These are phyloP conservation scores for Oxalis stricta DNA, from an alignment of 441 rosid genomes.

Conservation along the genomic window DNA sequence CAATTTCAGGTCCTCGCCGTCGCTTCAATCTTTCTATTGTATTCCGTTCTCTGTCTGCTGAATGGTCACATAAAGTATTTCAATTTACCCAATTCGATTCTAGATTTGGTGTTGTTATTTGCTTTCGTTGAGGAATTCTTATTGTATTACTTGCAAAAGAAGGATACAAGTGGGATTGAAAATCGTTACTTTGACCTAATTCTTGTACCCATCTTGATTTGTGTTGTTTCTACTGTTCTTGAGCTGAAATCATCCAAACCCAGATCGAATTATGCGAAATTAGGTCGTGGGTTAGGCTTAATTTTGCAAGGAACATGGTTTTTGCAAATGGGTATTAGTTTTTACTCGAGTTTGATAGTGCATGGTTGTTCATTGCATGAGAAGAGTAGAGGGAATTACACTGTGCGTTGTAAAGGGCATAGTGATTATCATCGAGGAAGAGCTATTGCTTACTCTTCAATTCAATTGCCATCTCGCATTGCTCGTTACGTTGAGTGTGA, in stretches of 20 bases:
- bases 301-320: slow-evolving; percentile 84
- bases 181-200: slow-evolving; percentile 43
- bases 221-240: slow-evolving; percentile 40
- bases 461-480: slow-evolving; percentile 84
- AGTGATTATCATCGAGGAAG: slow-evolving; percentile 68
- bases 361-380: slow-evolving; percentile 55
- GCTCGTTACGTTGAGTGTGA: slow-evolving; percentile 34
- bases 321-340: slow-evolving; percentile 80
- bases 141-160: slow-evolving; percentile 31
- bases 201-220: slow-evolving; percentile 48
- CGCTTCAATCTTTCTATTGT: slow-evolving; percentile 36
- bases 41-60: slow-evolving; percentile 19
- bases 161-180: slow-evolving; percentile 39
- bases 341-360: slow-evolving; percentile 46
- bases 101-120: slow-evolving; percentile 25
- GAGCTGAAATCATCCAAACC: slow-evolving; percentile 26
- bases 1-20: slow-evolving; percentile 53
- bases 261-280: slow-evolving; percentile 19
- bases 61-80: slow-evolving; percentile 5
- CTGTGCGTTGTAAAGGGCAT: slow-evolving; percentile 66
- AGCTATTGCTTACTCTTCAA: slow-evolving; percentile 85
- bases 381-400: slow-evolving; percentile 68
- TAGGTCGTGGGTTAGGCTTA: slow-evolving; percentile 63
- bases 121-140: slow-evolving; percentile 41
- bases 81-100: slow-evolving; percentile 18